Percentiles rank a stretch among this genome's conserved stretches.
These are phyloP conservation scores for Catenaria anguillulae DNA, from an alignment of 371 early-diverging fungal genomes.

Conservation along the genomic window DNA sequence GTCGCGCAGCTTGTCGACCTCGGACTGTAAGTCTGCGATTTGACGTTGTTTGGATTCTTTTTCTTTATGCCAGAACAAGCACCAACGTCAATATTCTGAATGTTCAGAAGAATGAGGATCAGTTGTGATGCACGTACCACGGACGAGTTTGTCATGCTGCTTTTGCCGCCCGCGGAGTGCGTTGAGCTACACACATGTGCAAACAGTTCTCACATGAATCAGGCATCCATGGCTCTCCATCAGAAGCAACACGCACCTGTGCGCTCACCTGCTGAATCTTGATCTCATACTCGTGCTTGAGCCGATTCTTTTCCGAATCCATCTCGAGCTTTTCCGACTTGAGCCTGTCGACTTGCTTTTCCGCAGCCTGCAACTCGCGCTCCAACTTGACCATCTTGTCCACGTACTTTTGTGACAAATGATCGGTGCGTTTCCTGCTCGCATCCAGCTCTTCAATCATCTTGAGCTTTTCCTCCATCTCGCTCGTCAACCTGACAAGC, in stretches of 20 bases:
- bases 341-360: not conserved
- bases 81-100: not conserved
- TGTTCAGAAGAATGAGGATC: too few species aligned
- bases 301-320: not conserved
- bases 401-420: not conserved
- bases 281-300: not conserved
- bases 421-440: not conserved
- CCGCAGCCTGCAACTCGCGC: not conserved
- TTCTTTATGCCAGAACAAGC: not conserved
- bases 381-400: not conserved
- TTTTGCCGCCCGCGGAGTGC: constrained; percentile 1
- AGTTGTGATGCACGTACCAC: not conserved
- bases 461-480: not conserved
- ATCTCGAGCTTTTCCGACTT: not conserved
- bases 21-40: not conserved
- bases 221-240: too few species aligned
- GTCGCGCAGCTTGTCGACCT: constrained; percentile 3
- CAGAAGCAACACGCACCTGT: too few species aligned
- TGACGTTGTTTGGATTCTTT: not conserved
- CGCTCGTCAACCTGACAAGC: not conserved
- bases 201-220: too few species aligned
- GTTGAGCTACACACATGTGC: not conserved
- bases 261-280: not conserved
- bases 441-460: not conserved
- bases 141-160: not conserved